Base-by-base conservation (phyloP, 2,329 filamentous ascomycete species). In the Metarhizium brunneum region DNA sequence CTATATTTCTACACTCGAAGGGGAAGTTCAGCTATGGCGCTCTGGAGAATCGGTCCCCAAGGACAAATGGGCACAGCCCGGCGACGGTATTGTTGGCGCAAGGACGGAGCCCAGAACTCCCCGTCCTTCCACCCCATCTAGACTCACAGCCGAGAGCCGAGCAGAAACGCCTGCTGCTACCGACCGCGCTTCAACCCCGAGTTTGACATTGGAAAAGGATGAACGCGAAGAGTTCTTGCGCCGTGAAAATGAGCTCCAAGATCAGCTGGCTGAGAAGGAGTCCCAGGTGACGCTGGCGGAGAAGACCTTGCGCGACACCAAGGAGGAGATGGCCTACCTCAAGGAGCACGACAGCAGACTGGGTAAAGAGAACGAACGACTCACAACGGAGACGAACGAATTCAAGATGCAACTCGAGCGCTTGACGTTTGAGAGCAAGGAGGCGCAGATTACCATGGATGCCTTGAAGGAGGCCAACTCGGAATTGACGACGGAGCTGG, bases 321-420 rank as follows among this genome's bases (percentile, higher is more conserved):
- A 90, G 68, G 92, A 96, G 63, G 94, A 99, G 73, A 77, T 97
- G 54, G 74, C 80, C 56, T 87, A 87, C 61, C 78, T 96, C 63
- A 95, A 95, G 70, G 92, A 96, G 54, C 88, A 92, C 59, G 87
- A 94, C 60, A 80, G 83, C 65, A 90, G 88, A 67, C 83, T 88
- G 2, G 87, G 87, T 64, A 95, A 92, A 67, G 90, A 95, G 60
- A 97, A 96, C 62, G 94, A 99, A 70, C 86, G 84, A 61, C 79
- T 97, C 57, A 87, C 84, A 11, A 82, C 84, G 55, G 92, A 96
- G 67, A 84, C 92, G 58, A 96, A 97, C 66, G 90, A 95, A 66
- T 83, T 95, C 66, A 92, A 90, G 70, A 96, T 99, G 92, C 91
- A 96, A 67, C 81, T 99, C 30, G 94, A 99, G 76, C 91, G 95